Evolutionary conservation across 2,329 filamentous ascomycete species (phyloP), one percentile per base, ranked within the genome.

Genomic region (Ceratocystis papillata): DNA sequence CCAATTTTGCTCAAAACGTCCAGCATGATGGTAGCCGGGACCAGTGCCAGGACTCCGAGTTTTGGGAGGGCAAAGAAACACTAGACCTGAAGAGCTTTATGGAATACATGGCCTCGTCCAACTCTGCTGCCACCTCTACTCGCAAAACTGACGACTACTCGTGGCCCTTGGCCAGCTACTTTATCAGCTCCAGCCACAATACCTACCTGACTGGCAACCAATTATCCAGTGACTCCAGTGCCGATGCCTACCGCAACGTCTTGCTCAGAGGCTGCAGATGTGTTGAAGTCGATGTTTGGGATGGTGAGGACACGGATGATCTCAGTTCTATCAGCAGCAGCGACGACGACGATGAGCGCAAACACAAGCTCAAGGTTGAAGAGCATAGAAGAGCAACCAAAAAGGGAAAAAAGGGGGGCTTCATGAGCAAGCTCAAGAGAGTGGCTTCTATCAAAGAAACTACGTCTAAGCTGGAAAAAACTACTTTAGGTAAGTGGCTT

Each of bases 241-340:
- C 90, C 0, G 88, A 91, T 70, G 88, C 89, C 1, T 96, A 96
- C 78, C 90, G 90, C 70, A 87, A 87, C 63, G 90, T 92, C 8
- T 79, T 96, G 66, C 83, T 90, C 70, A 85, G 89, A 63, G 91
- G 90, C 1, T 96, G 92, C 71, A 87, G 92, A 20, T 96, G 92
- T 75, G 87, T 96, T 67, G 92, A 96, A 77, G 89, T 96, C 68
- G 92, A 96, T 72, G 95, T 94, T 71, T 96, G 92, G 92, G 90
- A 96, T 73, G 92, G 92, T 53, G 85, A 88, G 66, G 87, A 91
- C 72, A 90, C 72, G 72, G 88, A 75, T 81, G 88, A 77, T 73
- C 85, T 75, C 80, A 87, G 75, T 81, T 88, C 74, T 78, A 83
- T 72, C 7, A 78, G 75, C 64, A 76, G 75, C 64, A 78, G 74